Percentiles rank a stretch among this genome's conserved stretches.
These are phyloP conservation scores for Polytrichum commune DNA, from an alignment of 225 moss, liverwort and hornwort genomes.

Conservation along the genomic window DNA sequence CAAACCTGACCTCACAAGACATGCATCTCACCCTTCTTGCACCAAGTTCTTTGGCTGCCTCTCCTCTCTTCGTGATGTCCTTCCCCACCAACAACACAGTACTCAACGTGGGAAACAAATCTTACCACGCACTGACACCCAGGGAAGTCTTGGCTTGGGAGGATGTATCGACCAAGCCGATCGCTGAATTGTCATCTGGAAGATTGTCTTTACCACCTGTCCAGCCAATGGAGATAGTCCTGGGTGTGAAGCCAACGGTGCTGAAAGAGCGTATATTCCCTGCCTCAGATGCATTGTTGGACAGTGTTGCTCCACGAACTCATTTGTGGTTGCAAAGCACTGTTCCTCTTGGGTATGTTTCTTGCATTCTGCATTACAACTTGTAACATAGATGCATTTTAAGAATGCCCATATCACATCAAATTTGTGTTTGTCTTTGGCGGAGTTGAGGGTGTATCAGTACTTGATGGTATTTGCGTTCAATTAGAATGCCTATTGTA, in stretches of 20 bases:
- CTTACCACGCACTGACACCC: conserved; percentile 52
- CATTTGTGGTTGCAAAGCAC: conserved; percentile 99
- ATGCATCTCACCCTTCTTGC: conserved; percentile 91
- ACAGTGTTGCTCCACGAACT: conserved; percentile 77
- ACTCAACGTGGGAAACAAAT: conserved; percentile 35
- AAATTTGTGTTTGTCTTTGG: no score
- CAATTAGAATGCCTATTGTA: no score
- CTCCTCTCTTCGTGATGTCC: conserved; percentile 64
- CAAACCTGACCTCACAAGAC: conserved; percentile 89
- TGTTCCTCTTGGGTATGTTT: conserved; percentile 85
- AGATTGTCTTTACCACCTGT: conserved; percentile 86
- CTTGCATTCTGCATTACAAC: neutral
- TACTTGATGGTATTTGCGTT: no score
- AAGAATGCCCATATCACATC: no score
- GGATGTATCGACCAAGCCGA: conserved; percentile 41
- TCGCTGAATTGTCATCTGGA: conserved; percentile 38
- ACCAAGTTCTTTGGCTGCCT: conserved; percentile 83
- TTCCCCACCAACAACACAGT: conserved; percentile 64
- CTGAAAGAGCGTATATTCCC: conserved; percentile 79
- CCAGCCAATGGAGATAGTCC: conserved; percentile 90
- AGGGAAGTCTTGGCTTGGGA: conserved; percentile 53
- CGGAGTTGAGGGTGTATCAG: no score
- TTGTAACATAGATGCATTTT: no score
- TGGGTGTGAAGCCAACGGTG: conserved; percentile 83
- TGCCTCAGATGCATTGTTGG: conserved; percentile 70